These are phyloP conservation scores for Avena insularis DNA, from an alignment of 176 grass and related monocot genomes.

Conservation along the genomic window DNA sequence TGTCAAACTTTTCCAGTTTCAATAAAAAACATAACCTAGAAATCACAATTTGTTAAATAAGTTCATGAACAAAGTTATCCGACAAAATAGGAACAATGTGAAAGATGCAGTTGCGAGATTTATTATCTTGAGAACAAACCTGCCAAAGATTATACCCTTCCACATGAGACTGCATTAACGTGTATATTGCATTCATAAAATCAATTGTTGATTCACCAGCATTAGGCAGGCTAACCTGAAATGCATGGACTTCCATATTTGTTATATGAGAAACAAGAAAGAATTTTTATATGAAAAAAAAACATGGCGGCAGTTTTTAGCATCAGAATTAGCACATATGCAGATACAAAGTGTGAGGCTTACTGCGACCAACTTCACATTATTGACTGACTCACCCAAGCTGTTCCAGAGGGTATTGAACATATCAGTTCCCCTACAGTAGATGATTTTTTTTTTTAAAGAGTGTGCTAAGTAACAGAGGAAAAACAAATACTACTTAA, in stretches of 20 bases:
- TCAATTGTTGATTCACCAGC: constrained; percentile 62
- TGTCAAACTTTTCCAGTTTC: not conserved
- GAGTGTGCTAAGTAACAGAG: constrained; percentile 16
- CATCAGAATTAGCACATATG: constrained; percentile 24
- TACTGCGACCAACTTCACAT: constrained; percentile 83
- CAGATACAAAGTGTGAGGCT: constrained; percentile 45
- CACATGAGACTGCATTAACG: constrained; percentile 56
- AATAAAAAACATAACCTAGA: not conserved
- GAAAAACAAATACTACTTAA: constrained; percentile 19
- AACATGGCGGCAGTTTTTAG: constrained; percentile 24
- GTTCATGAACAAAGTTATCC: constrained; percentile 10
- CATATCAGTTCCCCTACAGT: constrained; percentile 68
- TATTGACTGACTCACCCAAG: constrained; percentile 62
- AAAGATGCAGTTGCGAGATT: constrained; percentile 12
- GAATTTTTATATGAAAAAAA: not conserved
- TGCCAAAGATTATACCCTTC: constrained; percentile 91
- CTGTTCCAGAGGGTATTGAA: constrained; percentile 82
- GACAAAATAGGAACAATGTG: not conserved
- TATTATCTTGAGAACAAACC: constrained; percentile 51
- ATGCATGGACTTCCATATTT: constrained; percentile 12
- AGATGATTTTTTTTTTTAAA: constrained; percentile 34
- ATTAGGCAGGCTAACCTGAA: constrained; percentile 90
- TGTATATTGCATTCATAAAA: constrained; percentile 70
- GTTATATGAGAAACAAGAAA: not conserved
- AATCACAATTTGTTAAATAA: not conserved